Base-by-base conservation (phyloP, 2,329 filamentous ascomycete species). In the Fusarium pseudograminearum region DNA sequence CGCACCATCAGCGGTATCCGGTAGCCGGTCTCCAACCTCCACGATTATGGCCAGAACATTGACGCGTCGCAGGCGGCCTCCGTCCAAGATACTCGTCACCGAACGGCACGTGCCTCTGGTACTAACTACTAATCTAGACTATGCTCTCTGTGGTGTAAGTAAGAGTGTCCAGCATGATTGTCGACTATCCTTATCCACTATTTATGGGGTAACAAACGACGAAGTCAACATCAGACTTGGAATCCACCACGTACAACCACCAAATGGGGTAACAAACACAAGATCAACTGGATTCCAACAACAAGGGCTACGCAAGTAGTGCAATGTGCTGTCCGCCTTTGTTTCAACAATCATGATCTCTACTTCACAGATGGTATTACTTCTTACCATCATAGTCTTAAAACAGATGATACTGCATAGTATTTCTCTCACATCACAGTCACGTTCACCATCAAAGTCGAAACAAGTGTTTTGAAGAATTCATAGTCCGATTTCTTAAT, bases 401-500 rank as follows among this genome's bases (percentile, higher is more conserved):
- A 20, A 30, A 7, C 46, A 26, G 20, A 22, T 20, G 4, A 16
- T 28, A 41, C 15, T 28, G 14, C 2, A 22, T 20, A 22, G n/a
- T 38, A 38, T 38, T 11, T 10, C 28, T 10, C 33, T 44, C 15
- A 45, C 18, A 22, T 40, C 18, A 63, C n/a, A 30, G 34, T 52
- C 36, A 45, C 30, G 18, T 26, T 61, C 34, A 54, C 22, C 24
- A n/a, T 30, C 48, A 67, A 67, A 38, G 47, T 55, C 40, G 28
- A 67, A 54, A 51, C 46, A 44, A 64, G 54, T 57, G 44, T 52
- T 57, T 64, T 44, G 38, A 60, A 67, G 33, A 52, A 56, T 70
- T 51, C 28, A 70, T 67, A 64, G 22, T 68, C 38, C 44, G 45
- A 68, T 67, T 67, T 70, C 58, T 34, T 60, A 48, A 48, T 61